Evolutionary conservation across 176 grass and related monocot species (phyloP), one percentile per base, ranked within the genome.

Genomic region (Alloteropsis semialata): DNA sequence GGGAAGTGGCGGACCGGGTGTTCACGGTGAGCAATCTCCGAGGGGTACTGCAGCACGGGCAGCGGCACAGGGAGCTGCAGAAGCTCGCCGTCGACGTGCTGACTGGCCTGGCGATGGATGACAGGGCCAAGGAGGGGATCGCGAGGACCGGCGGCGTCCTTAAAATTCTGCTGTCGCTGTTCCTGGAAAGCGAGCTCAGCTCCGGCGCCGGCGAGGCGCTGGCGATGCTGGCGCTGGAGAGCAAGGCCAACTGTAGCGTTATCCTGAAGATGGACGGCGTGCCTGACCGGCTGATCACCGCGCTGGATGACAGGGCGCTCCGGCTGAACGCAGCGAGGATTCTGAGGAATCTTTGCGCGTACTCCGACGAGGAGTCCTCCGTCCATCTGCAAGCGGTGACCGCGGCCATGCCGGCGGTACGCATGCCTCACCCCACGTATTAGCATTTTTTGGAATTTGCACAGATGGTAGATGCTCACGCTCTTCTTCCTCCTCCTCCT

Each of bases 1-100:
- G 43, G 24, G 76, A 87, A 51, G 83, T 92, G 11, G 79, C 90
- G 0, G 78, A 90, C 37, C n/a, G n/a, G n/a, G 90, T 92, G 15
- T 89, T 90, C 75, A 87, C 93, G 7, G 85, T 92, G 22, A 88
- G 90, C 82, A 96, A 92, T 82, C 89, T 96, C 43, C 81, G 85
- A 6, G 77, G 55, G 14, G 74, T 96, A 5, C 57, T 96, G 45
- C 78, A 42, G 73, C 53, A 90, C 65, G 93, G 82, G 49, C 62
- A 85, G 24, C 77, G 34, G 75, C 69, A 76, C 37, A 65, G 34
- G 72, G 80, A 87, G 32, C 75, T 94, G 13, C 86, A 97, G 63
- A 93, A 70, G 63, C 80, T 93, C 2, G 91, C 82, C 38, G 91
- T 85, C 37, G 89, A 95, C 74, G 75, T 95, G 65, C 81, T 95